These are phyloP conservation scores for Penicillium sp. DNA, from an alignment of 2,329 filamentous ascomycete genomes.

Conservation along the genomic window DNA sequence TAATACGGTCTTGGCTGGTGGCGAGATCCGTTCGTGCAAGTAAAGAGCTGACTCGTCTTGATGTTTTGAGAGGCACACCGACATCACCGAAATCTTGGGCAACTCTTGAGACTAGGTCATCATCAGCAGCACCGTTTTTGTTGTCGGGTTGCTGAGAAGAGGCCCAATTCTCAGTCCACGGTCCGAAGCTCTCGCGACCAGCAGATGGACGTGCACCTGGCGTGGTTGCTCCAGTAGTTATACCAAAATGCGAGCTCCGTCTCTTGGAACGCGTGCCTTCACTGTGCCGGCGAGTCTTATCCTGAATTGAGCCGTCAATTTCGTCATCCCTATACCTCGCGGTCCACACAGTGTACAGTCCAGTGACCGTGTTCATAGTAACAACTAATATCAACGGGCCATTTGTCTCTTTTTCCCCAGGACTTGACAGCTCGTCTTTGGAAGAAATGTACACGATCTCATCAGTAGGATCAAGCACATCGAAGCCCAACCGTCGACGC, in stretches of 20 bases:
- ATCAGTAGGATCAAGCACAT: slow-evolving; percentile 73
- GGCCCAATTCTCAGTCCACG: slow-evolving; percentile 47
- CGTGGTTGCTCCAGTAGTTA: slow-evolving; percentile 71
- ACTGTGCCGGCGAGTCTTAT: slow-evolving; percentile 51
- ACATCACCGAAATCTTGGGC: slow-evolving; percentile 65
- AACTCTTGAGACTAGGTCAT: slow-evolving; percentile 68
- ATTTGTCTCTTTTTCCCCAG: slow-evolving; percentile 36
- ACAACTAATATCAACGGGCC: slow-evolving; percentile 71
- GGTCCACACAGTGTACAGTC: slow-evolving; percentile 82
- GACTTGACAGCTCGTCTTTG: slow-evolving; percentile 51
- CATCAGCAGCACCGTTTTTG: slow-evolving; percentile 49
- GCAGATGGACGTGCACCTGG: slow-evolving; percentile 66
- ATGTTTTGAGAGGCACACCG: slow-evolving; percentile 58
- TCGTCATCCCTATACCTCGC: slow-evolving; percentile 74
- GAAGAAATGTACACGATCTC: slow-evolving; percentile 82
- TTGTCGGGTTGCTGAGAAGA: slow-evolving; percentile 28
- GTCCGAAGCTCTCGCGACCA: slow-evolving; percentile 76
- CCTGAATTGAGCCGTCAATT: slow-evolving; percentile 46
- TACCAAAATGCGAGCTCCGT: slow-evolving; percentile 64
- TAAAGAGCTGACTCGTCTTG: slow-evolving; percentile 87
- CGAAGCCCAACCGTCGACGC: slow-evolving; percentile 36
- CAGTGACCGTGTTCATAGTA: slow-evolving; percentile 75
- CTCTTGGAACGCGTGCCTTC: slow-evolving; percentile 68
- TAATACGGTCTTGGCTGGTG: slow-evolving; percentile 75
- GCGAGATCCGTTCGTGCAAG: slow-evolving; percentile 84